phyloP scores from a whole-genome alignment of 2,329 filamentous ascomycete species.

The Moelleriella libera region DNA sequence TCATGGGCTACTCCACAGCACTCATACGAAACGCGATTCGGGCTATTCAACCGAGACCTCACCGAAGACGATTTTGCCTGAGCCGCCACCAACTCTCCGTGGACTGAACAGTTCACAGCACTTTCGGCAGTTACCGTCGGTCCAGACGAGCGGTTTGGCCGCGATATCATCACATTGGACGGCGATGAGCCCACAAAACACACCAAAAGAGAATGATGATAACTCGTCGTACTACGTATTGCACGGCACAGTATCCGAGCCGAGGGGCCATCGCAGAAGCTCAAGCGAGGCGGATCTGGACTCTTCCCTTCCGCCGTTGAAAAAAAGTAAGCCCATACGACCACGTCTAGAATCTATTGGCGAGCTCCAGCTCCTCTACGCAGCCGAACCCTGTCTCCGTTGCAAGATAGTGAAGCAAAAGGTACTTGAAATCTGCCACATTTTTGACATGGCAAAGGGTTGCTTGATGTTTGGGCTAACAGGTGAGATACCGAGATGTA shows the following conservation, averaged over 20 bases:
- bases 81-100: slow-evolving; percentile 1
- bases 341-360: slow-evolving; percentile 42
- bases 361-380: slow-evolving; percentile 35
- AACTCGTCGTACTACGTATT: slow-evolving; percentile 2
- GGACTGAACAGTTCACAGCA: neutral
- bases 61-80: slow-evolving; percentile 1
- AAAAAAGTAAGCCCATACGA: slow-evolving; percentile 36
- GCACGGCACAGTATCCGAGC: neutral
- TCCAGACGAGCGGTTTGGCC: slow-evolving; percentile 2
- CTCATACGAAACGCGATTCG: slow-evolving; percentile 26
- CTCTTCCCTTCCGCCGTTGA: slow-evolving; percentile 38
- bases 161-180: slow-evolving; percentile 2
- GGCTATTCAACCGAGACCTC: slow-evolving; percentile 19
- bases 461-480: neutral
- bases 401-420: slow-evolving; percentile 31
- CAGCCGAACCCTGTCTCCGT: slow-evolving; percentile 33
- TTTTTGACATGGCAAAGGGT: neutral
- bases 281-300: slow-evolving; percentile 34
- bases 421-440: slow-evolving; percentile 16
- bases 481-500: slow-evolving; percentile 9
- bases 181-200: slow-evolving; percentile 5
- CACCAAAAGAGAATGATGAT: slow-evolving; percentile 4
- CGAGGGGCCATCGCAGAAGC: slow-evolving; percentile 14
- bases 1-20: slow-evolving; percentile 32
- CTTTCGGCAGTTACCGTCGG: slow-evolving; percentile 1